Conservation (phyloP, 2,329 filamentous ascomycete genomes). For the Xylaria sp. region DNA sequence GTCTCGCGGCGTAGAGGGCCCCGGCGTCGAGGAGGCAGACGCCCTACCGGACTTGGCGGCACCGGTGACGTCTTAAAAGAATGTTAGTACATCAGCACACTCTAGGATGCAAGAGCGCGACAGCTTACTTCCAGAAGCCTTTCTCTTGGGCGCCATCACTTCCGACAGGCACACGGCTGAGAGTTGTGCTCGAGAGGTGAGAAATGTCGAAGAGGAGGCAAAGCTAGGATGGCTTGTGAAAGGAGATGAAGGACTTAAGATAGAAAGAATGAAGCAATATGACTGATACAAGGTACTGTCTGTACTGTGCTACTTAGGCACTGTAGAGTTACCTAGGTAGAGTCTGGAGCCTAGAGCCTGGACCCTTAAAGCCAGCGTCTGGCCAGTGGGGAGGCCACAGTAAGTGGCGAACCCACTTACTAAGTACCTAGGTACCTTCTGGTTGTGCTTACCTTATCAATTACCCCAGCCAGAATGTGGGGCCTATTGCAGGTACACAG, state of each 20-base stretch:
- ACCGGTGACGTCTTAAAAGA: slow-evolving; percentile 51
- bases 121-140: slow-evolving; percentile 61
- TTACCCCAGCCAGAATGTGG: no score
- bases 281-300: no score
- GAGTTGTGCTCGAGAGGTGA: slow-evolving; percentile 12
- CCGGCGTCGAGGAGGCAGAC: slow-evolving; percentile 65
- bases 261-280: neutral
- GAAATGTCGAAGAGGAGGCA: slow-evolving; percentile 15
- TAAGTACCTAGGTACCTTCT: neutral
- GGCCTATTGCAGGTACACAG: no score
- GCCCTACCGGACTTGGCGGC: slow-evolving; percentile 61
- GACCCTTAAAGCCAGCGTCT: no score
- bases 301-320: neutral
- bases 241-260: neutral
- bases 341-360: no score
- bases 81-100: slow-evolving; percentile 38
- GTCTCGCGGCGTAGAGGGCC: slow-evolving; percentile 64
- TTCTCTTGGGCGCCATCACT: slow-evolving; percentile 73
- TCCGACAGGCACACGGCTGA: slow-evolving; percentile 1
- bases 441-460: no score
- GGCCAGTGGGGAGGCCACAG: no score
- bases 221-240: neutral
- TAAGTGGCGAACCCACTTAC: neutral
- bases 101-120: neutral
- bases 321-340: no score